A percentile compares a stretch with the other conserved stretches of the same genome.
Evolutionary conservation across 805 yeast species (phyloP).

Genomic region (Wickerhamiella brachini): DNA sequence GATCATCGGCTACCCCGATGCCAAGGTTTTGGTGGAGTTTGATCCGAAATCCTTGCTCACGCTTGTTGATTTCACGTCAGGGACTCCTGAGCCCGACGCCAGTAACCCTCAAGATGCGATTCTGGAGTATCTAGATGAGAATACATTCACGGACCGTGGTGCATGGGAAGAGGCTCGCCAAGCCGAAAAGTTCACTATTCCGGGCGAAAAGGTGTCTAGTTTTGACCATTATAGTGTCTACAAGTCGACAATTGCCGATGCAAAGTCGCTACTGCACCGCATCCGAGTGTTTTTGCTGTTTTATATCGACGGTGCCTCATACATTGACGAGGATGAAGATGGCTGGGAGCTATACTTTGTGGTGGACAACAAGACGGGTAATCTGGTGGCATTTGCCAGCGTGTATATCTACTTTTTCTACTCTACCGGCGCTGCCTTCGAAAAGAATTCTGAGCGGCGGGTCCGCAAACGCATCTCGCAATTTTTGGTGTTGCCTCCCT

Average conservation of each 20-base stretch:
- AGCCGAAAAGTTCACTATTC: constrained; percentile 8
- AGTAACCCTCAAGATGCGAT: constrained; percentile 47
- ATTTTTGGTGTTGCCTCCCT: constrained; percentile 71
- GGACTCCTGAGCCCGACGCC: constrained; percentile 37
- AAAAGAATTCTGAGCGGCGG: constrained; percentile 13
- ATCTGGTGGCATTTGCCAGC: constrained; percentile 66
- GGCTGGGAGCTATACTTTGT: constrained; percentile 69
- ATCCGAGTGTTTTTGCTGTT: constrained; percentile 69
- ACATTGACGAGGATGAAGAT: constrained; percentile 60
- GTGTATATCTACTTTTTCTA: constrained; percentile 76
- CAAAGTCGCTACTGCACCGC: constrained; percentile 3
- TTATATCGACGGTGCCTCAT: constrained; percentile 89
- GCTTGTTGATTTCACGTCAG: constrained; percentile 46
- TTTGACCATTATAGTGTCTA: constrained; percentile 25
- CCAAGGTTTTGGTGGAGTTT: constrained; percentile 48
- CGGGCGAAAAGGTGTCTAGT: constrained; percentile 2
- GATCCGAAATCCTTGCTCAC: constrained; percentile 67
- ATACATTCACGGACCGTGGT: constrained; percentile 48
- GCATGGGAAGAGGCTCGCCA: constrained; percentile 49
- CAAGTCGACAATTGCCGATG: constrained; percentile 21
- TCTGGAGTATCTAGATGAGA: constrained; percentile 46
- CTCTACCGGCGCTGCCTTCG: constrained; percentile 37
- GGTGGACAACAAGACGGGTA: constrained; percentile 29
- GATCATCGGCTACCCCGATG: constrained; percentile 67
- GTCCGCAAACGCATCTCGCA: constrained; percentile 73